Conservation (phyloP, 2,329 filamentous ascomycete genomes). For the Hypoxylon sp. region DNA sequence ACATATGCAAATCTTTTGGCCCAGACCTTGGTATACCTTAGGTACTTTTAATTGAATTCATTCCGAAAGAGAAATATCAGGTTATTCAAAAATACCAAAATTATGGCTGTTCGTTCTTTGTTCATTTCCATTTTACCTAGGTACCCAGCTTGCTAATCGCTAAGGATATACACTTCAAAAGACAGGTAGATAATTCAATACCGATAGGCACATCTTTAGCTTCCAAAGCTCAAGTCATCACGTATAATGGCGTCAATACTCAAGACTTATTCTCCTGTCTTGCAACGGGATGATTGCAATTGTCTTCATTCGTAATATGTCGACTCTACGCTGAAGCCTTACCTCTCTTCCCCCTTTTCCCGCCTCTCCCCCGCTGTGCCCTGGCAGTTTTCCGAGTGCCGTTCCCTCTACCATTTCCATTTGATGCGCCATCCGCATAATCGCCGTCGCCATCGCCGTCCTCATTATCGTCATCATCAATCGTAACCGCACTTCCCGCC, state of each 20-base stretch:
- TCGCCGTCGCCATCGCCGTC: constrained; percentile 32
- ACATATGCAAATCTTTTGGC: too few relatives aligned
- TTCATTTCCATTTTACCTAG: too few relatives aligned
- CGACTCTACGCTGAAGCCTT: constrained; percentile 41
- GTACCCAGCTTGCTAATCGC: too few relatives aligned
- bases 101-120: too few relatives aligned
- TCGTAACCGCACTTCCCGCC: constrained; percentile 38
- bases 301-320: neutral
- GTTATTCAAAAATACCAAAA: too few relatives aligned
- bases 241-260: neutral
- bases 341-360: constrained; percentile 46
- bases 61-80: too few relatives aligned
- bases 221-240: neutral
- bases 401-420: constrained; percentile 32
- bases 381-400: constrained; percentile 28
- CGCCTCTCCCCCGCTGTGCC: constrained; percentile 31
- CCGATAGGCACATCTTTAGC: too few relatives aligned
- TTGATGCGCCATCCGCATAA: constrained; percentile 28
- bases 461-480: constrained; percentile 43
- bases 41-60: too few relatives aligned
- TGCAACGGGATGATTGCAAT: neutral
- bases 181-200: too few relatives aligned
- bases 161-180: too few relatives aligned
- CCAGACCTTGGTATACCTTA: too few relatives aligned
- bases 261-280: too few relatives aligned